Evolutionary conservation across 2,329 filamentous ascomycete genomes (phyloP).

Genomic region (Epichloe bromicola): DNA sequence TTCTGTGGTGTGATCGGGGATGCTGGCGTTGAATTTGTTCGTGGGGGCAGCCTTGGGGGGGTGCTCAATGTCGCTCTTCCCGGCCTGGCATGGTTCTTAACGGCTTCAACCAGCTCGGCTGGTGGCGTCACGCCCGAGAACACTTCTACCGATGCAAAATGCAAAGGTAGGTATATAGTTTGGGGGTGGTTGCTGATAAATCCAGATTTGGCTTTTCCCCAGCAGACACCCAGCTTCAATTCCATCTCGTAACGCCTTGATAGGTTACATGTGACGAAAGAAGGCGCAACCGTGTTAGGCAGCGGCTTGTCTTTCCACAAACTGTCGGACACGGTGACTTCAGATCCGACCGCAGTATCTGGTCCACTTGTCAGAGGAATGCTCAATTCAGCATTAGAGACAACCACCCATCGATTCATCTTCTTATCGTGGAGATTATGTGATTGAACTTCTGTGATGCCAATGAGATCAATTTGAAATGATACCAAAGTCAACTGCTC

Average conservation of each 20-base stretch:
- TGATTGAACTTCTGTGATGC: conserved; percentile 65
- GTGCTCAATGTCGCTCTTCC: conserved; percentile 23
- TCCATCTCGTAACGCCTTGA: conserved; percentile 72
- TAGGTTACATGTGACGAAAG: conserved; percentile 82
- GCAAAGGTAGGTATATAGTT: conserved; percentile 63
- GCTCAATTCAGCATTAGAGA: conserved; percentile 57
- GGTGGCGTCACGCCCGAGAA: conserved; percentile 84
- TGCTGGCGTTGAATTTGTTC: conserved; percentile 15
- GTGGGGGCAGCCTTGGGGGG: conserved; percentile 25
- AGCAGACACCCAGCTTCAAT: conserved; percentile 63
- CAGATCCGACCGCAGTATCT: conserved; percentile 46
- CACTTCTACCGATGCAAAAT: conserved; percentile 61
- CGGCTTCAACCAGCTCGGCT: conserved; percentile 55
- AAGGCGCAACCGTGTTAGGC: conserved; percentile 77
- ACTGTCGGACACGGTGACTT: conserved; percentile 54
- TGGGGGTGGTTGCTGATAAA: conserved; percentile 30
- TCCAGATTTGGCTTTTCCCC: conserved; percentile 42
- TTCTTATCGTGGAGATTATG: conserved; percentile 63
- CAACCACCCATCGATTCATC: conserved; percentile 60
- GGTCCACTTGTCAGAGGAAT: conserved; percentile 50
- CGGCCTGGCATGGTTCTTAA: conserved; percentile 20
- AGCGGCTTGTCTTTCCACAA: conserved; percentile 62
- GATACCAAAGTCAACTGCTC: conserved; percentile 65
- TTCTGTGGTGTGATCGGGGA: conserved; percentile 11
- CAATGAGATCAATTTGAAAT: conserved; percentile 70